These are phyloP conservation scores for Gentiana macrophylla DNA, from an alignment of 257 asterid genomes.

Conservation along the genomic window DNA sequence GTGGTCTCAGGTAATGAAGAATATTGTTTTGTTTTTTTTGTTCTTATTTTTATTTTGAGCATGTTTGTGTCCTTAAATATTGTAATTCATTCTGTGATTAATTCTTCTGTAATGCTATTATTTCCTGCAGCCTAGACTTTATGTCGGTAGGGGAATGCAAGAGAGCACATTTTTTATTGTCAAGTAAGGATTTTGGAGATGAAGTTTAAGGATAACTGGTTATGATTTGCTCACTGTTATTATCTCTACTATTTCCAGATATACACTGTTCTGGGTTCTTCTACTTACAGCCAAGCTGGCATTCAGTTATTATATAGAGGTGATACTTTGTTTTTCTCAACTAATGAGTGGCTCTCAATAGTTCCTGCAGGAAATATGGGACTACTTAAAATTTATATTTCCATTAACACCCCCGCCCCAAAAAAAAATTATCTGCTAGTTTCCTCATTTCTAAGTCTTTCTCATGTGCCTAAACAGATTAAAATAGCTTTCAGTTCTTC, in stretches of 20 bases:
- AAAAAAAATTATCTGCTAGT: too few relatives aligned
- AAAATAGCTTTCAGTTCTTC: too few relatives aligned
- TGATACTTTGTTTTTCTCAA: conserved; percentile 13
- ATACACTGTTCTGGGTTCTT: conserved; percentile 86
- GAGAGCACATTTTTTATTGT: conserved; percentile 79
- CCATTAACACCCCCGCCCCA: too few relatives aligned
- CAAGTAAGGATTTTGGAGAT: conserved; percentile 39
- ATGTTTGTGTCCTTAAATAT: conserved; percentile 3
- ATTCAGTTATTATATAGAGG: conserved; percentile 85
- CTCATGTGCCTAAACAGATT: too few relatives aligned
- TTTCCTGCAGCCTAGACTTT: conserved; percentile 81
- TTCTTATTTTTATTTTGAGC: too few relatives aligned
- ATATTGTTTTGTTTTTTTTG: not conserved
- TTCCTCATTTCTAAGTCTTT: too few relatives aligned
- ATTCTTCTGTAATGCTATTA: conserved; percentile 3
- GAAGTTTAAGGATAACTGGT: conserved; percentile 9
- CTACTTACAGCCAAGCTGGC: conserved; percentile 86
- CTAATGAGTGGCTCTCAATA: too few relatives aligned
- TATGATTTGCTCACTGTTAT: conserved; percentile 13
- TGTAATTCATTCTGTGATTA: conserved; percentile 5
- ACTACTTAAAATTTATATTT: too few relatives aligned
- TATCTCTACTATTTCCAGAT: conserved; percentile 36
- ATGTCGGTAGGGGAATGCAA: conserved; percentile 99
- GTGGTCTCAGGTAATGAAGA: conserved; percentile 89
- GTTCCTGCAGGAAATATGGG: too few relatives aligned